Conservation (phyloP, 495 filamentous ascomycete genomes). For the Achaetomiella virescens region DNA sequence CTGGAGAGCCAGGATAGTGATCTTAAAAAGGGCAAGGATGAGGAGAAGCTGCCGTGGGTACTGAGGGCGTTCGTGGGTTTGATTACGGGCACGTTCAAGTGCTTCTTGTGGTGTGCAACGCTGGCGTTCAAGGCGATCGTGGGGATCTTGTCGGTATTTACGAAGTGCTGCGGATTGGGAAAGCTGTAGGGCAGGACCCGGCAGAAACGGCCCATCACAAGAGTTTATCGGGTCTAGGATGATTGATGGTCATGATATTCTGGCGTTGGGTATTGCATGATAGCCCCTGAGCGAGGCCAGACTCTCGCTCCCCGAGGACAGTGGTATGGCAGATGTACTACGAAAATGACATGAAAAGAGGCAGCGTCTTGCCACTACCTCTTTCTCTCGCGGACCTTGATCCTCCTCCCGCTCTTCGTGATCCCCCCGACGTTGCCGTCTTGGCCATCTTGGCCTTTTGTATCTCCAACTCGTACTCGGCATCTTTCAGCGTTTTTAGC, state of each 20-base stretch:
- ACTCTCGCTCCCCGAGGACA: conserved; percentile 12
- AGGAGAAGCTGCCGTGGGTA: conserved; percentile 37
- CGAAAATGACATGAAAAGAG: conserved; percentile 11
- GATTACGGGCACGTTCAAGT: conserved; percentile 39
- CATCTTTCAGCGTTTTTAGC: conserved; percentile 60
- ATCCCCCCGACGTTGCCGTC: conserved; percentile 59
- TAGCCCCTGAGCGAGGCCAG: conserved; percentile 15
- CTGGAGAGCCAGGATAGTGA: conserved; percentile 48
- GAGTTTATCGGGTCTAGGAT: not conserved
- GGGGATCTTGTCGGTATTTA: conserved; percentile 33
- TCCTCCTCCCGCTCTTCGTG: conserved; percentile 76
- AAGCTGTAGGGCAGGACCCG: conserved; percentile 24
- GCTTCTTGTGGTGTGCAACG: conserved; percentile 41
- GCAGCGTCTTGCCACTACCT: conserved; percentile 41
- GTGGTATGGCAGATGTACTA: conserved; percentile 7
- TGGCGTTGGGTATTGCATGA: conserved; percentile 13
- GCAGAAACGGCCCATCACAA: not conserved
- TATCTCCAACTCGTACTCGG: conserved; percentile 70
- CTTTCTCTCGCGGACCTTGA: conserved; percentile 78
- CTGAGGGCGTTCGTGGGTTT: conserved; percentile 36
- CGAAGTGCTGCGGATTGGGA: conserved; percentile 34
- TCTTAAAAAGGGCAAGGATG: conserved; percentile 32
- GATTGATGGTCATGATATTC: conserved; percentile 15
- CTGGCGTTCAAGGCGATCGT: conserved; percentile 39
- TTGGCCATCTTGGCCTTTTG: conserved; percentile 63